A percentile compares a stretch with the other conserved stretches of the same genome.
Evolutionary conservation across 352 stramenopile genomes (phyloP).

Genomic region (Globisporangium megalacanthum): DNA sequence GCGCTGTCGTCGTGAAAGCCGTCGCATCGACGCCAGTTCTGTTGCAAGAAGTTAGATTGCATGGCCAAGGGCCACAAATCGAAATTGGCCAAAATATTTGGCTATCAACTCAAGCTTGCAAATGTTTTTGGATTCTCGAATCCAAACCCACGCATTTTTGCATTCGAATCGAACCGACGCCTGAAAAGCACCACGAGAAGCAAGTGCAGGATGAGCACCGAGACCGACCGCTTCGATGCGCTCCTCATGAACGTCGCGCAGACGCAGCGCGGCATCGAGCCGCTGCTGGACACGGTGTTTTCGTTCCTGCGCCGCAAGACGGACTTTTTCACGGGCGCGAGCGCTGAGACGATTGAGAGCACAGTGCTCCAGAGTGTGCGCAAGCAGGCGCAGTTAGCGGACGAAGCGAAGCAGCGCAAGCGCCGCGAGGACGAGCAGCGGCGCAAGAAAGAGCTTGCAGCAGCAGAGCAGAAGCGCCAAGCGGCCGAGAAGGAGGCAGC

Average conservation of each 20-base stretch:
- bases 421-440: slow-evolving; percentile 83
- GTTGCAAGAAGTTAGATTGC: too few relatives aligned
- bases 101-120: too few relatives aligned
- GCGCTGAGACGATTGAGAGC: slow-evolving; percentile 64
- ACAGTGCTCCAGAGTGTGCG: slow-evolving; percentile 87
- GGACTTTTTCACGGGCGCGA: slow-evolving; percentile 96
- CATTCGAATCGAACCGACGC: slow-evolving; percentile 5
- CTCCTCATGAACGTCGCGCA: slow-evolving; percentile 98
- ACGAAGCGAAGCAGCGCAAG: slow-evolving; percentile 73
- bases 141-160: background rate
- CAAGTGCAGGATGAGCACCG: slow-evolving; percentile 33
- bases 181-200: background rate
- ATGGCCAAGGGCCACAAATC: too few relatives aligned
- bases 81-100: too few relatives aligned
- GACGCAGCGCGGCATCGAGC: slow-evolving; percentile 96
- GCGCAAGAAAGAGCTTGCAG: slow-evolving; percentile 48
- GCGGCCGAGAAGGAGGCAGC: slow-evolving; percentile 24
- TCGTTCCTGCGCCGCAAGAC: slow-evolving; percentile 98
- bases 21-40: too few relatives aligned
- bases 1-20: too few relatives aligned
- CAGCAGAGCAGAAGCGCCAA: slow-evolving; percentile 52
- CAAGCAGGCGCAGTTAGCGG: slow-evolving; percentile 87
- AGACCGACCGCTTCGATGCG: slow-evolving; percentile 88
- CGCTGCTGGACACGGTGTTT: slow-evolving; percentile 97
- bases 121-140: too few relatives aligned